Conservation (phyloP, 2,329 filamentous ascomycete species). For the Dactylellina cionopaga region DNA sequence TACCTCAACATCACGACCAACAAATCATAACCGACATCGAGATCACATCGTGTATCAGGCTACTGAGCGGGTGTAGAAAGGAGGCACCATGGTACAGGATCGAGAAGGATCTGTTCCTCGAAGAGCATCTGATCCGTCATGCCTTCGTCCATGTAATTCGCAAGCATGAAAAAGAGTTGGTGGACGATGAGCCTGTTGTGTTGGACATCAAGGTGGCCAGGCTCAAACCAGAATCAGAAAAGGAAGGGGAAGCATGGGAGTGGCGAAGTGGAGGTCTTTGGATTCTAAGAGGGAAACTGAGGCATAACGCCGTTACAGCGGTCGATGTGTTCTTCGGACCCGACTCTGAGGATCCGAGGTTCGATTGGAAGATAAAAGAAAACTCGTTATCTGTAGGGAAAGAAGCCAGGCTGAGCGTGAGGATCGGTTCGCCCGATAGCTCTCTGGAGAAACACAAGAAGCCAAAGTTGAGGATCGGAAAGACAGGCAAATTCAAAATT, state of each 20-base stretch:
- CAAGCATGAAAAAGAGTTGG: slow-evolving; percentile 85
- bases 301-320: slow-evolving; percentile 72
- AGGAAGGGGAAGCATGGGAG: slow-evolving; percentile 75
- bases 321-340: slow-evolving; percentile 89
- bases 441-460: slow-evolving; percentile 68
- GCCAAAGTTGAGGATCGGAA: slow-evolving; percentile 78
- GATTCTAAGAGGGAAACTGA: slow-evolving; percentile 75
- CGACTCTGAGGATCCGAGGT: slow-evolving; percentile 88
- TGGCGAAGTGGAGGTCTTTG: slow-evolving; percentile 79
- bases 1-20: slow-evolving; percentile 85
- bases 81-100: slow-evolving; percentile 74
- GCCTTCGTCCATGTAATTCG: slow-evolving; percentile 84
- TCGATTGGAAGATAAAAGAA: slow-evolving; percentile 82
- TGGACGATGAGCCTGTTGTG: slow-evolving; percentile 76
- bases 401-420: slow-evolving; percentile 72
- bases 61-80: slow-evolving; percentile 74
- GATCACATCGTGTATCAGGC: slow-evolving; percentile 76
- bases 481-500: slow-evolving; percentile 96
- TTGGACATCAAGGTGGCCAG: slow-evolving; percentile 80
- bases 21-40: slow-evolving; percentile 86
- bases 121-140: slow-evolving; percentile 75
- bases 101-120: slow-evolving; percentile 88
- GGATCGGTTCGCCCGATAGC: slow-evolving; percentile 71
- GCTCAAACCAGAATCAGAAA: slow-evolving; percentile 71
- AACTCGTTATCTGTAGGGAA: slow-evolving; percentile 53